Base-by-base conservation (phyloP, 345 rosid genomes). In the Syzygium aqueum region DNA sequence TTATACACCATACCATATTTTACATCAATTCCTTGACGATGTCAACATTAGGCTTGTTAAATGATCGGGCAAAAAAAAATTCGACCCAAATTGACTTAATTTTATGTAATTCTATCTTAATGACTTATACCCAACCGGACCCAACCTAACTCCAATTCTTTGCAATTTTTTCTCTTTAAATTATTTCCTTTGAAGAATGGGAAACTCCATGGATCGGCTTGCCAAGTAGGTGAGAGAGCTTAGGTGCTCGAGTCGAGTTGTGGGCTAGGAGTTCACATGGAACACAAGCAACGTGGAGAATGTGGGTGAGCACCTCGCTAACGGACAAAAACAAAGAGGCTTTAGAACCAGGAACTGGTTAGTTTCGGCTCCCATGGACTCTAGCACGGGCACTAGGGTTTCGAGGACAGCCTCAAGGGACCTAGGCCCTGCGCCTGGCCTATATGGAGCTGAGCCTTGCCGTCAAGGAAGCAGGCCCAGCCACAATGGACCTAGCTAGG, bases 401-500 rank as follows among this genome's bases (percentile, higher is more conserved):
- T 28, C 33, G 2, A 7, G 21, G 37, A 8, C 1, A 3, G 6
- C 37, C 10, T 65, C 11, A 28, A 65, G 40, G 22, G 77, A 65
- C 43, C 5, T 16, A 30, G 5, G 40, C 77, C 77, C 5, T 43
- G 46, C 46, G 46, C 46, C 46, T 1, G 4, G 46, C 17, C 14
- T 1, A 4, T 57, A 23, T 12, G 28, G 63, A 4, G 0, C 6
- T 2, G 11, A 0, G 28, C 28, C 63, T 25, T 23, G 25, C 6
- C 13, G 1, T 11, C 14, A 61, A n/a, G 67, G 67, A 61, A 27
- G 17, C 13, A 61, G 3, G 67, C 67, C n/a, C 27, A 16, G 77
- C 77, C 77, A 65, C 22, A 16, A 30, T 30, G 77, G 43, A 65
- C 43, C 8, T 9, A 8, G 4, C 43, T 3, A 2, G 5, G 1